These are phyloP conservation scores for Vigna hirtella DNA, from an alignment of 306 rosid species.

Conservation along the genomic window DNA sequence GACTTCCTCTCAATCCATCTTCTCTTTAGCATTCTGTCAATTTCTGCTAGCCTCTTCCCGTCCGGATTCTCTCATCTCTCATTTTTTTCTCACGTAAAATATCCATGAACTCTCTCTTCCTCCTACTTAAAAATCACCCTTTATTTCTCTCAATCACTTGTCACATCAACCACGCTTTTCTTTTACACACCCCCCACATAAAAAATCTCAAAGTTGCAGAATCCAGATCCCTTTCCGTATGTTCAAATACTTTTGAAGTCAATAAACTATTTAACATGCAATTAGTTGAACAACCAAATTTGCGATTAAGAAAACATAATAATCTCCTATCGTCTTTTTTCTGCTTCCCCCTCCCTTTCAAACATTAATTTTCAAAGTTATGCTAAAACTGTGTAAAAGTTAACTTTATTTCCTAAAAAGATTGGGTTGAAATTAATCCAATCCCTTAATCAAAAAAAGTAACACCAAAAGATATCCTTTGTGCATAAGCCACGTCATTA, in stretches of 20 bases:
- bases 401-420: conserved; percentile 8
- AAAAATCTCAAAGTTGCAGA: background rate
- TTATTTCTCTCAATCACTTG: background rate
- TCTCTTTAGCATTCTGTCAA: background rate
- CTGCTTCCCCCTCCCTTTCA: background rate
- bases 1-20: background rate
- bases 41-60: background rate
- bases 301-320: background rate
- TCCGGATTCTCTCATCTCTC: background rate
- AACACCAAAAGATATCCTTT: background rate
- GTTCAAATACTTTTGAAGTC: background rate
- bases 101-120: background rate
- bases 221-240: background rate
- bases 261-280: background rate
- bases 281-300: background rate
- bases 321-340: background rate
- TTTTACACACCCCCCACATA: background rate
- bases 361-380: background rate
- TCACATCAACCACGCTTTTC: background rate
- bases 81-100: background rate
- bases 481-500: background rate
- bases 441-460: background rate
- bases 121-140: background rate
- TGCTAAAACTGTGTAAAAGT: background rate
- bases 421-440: background rate